Base-by-base conservation (phyloP, 129 eudicot genomes). In the Helichrysum umbraculigerum region DNA sequence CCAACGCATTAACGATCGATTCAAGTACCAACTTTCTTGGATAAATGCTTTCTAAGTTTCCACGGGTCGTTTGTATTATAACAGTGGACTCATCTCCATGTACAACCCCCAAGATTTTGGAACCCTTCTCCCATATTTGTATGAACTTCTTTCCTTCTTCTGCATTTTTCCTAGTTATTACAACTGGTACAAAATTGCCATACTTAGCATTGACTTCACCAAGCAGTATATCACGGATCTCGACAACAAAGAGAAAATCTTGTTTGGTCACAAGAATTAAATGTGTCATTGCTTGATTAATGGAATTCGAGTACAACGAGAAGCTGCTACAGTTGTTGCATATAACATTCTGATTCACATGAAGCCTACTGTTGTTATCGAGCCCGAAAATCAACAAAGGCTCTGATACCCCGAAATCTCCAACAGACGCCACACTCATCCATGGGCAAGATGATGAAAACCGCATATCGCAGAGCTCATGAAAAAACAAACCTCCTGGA, bases 81-180 rank as follows among this genome's bases (percentile, higher is more conserved):
- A 94, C 87, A 28, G 91, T 90, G 69, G 97, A 92, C 64, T 91
- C 97, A 62, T 91, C 98, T 72, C 97, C 99, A 84, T 94, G 96
- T 76, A 91, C 82, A 76, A 87, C 96, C 37, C 97, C 96, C 41
- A 86, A 81, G 68, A 94, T 79, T 78, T 79, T 88, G 29, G 99
- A 91, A 66, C 99, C 94, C 72, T 85, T 94, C 79, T 94, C 99
- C 99, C 99, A 94, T 66, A 94, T 73, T 62, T 89, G 89, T 16
- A 94, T 91, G 62, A 56, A 91, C 57, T 74, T 85, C 78, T 75
- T 94, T 42, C 79, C 86, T 66, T 91, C 89, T 83, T 91, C 93
- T 25, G 76, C 87, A n/a, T 78, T 81, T 78, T 76, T 89, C 74
- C 81, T 91, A 78, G 76, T 94, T 51, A 82, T 50, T 33, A 66